Percentiles rank a stretch among this genome's conserved stretches.
phyloP scores from a whole-genome alignment of 306 rosid species.

The Cucurbita maxima region DNA sequence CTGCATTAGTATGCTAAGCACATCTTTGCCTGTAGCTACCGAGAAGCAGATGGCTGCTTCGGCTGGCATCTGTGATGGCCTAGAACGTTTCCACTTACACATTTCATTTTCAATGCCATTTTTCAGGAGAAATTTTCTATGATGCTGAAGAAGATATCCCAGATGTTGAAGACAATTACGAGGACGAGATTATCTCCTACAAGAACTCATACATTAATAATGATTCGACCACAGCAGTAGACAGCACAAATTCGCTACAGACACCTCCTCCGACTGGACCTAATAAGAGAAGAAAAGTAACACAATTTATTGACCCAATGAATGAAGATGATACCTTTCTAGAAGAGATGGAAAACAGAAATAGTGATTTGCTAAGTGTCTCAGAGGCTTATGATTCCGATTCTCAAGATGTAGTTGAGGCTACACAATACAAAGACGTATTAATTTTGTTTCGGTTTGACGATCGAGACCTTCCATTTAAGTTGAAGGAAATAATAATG shows the following conservation, averaged over 20 bases:
- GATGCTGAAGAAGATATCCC: conserved; percentile 57
- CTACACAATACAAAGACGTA: conserved; percentile 57
- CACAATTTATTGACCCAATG: conserved; percentile 17
- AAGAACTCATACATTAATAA: conserved; percentile 17
- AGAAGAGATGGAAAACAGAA: conserved; percentile 14
- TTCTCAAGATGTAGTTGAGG: conserved; percentile 39
- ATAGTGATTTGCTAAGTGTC: conserved; percentile 13
- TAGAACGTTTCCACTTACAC: conserved; percentile 12
- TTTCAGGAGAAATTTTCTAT: conserved; percentile 65
- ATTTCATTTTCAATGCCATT: conserved; percentile 11
- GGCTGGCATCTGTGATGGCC: not conserved
- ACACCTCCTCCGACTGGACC: conserved; percentile 72
- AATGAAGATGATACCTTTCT: conserved; percentile 24
- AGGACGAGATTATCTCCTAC: conserved; percentile 19
- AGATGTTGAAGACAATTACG: conserved; percentile 43
- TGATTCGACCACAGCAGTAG: conserved; percentile 18
- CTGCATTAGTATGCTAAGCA: not conserved
- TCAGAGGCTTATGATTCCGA: conserved; percentile 13
- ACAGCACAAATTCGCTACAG: conserved; percentile 16
- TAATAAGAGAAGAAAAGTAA: conserved; percentile 60
- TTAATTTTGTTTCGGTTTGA: conserved; percentile 61
- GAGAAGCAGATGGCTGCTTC: not conserved
- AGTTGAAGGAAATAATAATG: conserved; percentile 47
- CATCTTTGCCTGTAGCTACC: not conserved
- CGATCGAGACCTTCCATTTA: conserved; percentile 76